Evolutionary conservation across 495 filamentous ascomycete genomes (phyloP), one percentile per base, ranked within the genome.

Genomic region (Xylaria curta): DNA sequence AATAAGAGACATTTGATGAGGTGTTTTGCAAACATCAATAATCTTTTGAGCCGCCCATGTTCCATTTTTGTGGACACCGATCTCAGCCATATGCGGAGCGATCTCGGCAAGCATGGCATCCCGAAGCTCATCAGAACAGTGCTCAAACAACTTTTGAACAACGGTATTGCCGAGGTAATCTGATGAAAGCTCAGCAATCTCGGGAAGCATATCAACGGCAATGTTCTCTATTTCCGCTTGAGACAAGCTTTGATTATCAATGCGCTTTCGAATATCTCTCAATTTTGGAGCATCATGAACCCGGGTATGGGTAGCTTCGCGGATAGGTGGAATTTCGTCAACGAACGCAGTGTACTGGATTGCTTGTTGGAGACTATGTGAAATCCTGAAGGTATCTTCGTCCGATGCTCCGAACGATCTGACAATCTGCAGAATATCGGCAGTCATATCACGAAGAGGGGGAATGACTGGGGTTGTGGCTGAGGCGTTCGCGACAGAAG

Each of bases 1-100:
- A 74, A 98, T 94, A 79, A 93, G 86, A 44, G 86, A 82, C 90
- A 94, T 95, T 83, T 98, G 94, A 64, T 86, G 86, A 6, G 92
- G 91, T 2, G 91, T 93, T 80, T 94, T 91, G 73, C 93, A 93
- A 24, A 97, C 94, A 80, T 99, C 96, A 73, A 98, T 98, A 75
- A 99, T 98, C 88, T 98, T 99, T 82, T 99, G 96, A 0, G 95
- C 96, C 69, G 96, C 96, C 96, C 96, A 99, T 6, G 96, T 99
- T 53, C 96, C 96, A 75, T 99, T 99, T 86, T 99, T 99, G 86
- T 99, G 96, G 47, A 97, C 90, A 67, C 96, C 96, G 81, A 98
- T 97, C 80, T 98, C 95, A 21, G 94, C 94, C 76, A 98, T 87
- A 79, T 97, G 95, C 67, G 94, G 95, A 13, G 93, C 87, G 72